Evolutionary conservation across 2,329 filamentous ascomycete genomes (phyloP), one percentile per base, ranked within the genome.

Genomic region (Colletotrichum sp.): DNA sequence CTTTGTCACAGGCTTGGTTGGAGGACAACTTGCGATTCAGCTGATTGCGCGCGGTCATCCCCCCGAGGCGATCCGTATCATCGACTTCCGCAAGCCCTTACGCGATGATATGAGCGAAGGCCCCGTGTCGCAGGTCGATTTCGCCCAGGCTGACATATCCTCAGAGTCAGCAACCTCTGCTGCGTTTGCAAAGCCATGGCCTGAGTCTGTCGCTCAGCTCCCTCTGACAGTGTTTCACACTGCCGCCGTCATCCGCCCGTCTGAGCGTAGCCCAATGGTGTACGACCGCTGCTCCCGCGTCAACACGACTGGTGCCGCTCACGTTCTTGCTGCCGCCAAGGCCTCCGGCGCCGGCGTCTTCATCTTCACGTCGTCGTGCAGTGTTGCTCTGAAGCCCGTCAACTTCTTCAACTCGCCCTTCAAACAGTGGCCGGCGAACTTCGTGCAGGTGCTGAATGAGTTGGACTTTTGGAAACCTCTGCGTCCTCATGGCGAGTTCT

Each of bases 191-290:
- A 82, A 83, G 26, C 83, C 87, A 7, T 92, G 90, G 90, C 83
- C 85, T 4, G 65, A 80, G 4, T 80, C 81, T 2, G 83, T 86
- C 7, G 83, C 86, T 7, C 63, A 81, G 6, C 83, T 88, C 5
- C 89, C 90, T 2, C 81, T 92, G 28, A 91, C 90, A 1, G 90
- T 92, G 16, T 91, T 90, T 79, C 90, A 92, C 82, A 91, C 88
- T 1, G 90, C 90, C 4, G 90, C 90, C 2, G 84, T 87, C 7
- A 91, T 92, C 74, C 84, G 89, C 13, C 86, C 89, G 0, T 85
- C 84, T 18, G 90, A 92, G 71, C 87, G 90, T 8, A 84, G 85
- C 66, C 79, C 80, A 62, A 81, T 84, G 36, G 83, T 88, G 36
- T 89, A 91, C 77, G 80, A 84, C 28, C 85, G 87, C 30, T 85